These are phyloP conservation scores for Cercospora berteroae DNA, from an alignment of 2,329 filamentous ascomycete species.

Conservation along the genomic window DNA sequence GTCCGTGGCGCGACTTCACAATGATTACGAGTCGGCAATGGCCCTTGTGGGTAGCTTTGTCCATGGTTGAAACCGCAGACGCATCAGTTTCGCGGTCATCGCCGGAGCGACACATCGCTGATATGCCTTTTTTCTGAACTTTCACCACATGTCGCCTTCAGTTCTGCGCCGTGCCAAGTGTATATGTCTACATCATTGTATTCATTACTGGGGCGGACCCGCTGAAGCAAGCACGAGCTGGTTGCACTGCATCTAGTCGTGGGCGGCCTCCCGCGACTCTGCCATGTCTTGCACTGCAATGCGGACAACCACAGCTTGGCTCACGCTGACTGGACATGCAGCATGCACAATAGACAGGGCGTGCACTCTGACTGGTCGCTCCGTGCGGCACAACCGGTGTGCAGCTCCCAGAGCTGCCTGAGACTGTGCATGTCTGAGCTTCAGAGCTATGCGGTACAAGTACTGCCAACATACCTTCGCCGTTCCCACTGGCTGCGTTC, in stretches of 20 bases:
- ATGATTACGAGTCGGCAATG: not conserved
- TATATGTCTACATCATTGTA: too few relatives aligned
- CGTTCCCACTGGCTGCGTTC: not conserved
- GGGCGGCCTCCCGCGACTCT: not conserved
- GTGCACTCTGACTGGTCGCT: not conserved
- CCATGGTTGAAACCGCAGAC: too few relatives aligned
- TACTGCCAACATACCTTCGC: not conserved
- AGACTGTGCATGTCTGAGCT: not conserved
- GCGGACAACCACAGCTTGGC: not conserved
- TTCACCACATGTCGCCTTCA: too few relatives aligned
- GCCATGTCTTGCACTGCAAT: not conserved
- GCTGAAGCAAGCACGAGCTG: not conserved
- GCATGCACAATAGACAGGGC: not conserved
- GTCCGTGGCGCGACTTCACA: not conserved
- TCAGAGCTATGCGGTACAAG: not conserved
- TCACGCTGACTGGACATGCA: not conserved
- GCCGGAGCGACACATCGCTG: too few relatives aligned
- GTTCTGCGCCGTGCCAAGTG: too few relatives aligned
- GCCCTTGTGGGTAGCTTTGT: not conserved
- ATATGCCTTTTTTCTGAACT: too few relatives aligned
- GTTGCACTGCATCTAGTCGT: not conserved
- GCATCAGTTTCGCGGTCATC: too few relatives aligned
- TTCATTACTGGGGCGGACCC: not conserved
- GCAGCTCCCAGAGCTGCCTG: not conserved
- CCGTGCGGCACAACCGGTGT: not conserved